Evolutionary conservation across 2,329 filamentous ascomycete genomes (phyloP), one percentile per base, ranked within the genome.

Genomic region (Conoideocrella luteorostrata): DNA sequence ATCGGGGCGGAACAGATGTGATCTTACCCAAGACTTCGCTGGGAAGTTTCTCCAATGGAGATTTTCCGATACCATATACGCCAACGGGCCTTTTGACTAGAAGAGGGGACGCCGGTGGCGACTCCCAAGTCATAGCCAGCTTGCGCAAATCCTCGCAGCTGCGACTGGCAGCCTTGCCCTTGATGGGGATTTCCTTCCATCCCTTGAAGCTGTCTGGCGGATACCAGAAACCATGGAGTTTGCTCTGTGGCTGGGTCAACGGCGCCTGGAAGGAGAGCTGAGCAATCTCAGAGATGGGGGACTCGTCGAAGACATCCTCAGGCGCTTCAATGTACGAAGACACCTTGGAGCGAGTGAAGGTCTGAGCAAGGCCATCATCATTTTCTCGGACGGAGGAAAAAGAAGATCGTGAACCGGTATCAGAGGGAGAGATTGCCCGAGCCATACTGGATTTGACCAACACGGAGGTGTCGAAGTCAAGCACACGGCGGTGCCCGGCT

Each of bases 11-110:
- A n/a, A n/a, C n/a, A 29, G n/a, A 15, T 17, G 5, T 12, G 11
- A 41, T 40, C 28, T 10, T 73, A 88, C 84, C 77, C 45, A 87
- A 74, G 50, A 89, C 69, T 64, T 89, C 85, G 41, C 75, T 70
- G 1, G 85, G 85, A 7, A 90, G 71, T 48, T 62, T 76, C 68
- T 89, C 86, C 32, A 90, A 65, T 21, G 74, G 69, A 18, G 83
- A 69, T 18, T 68, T 57, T 45, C 77, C 76, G n/a, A 70, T 63
- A 18, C 61, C 52, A 47, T 61, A 60, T 41, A 46, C 50, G 44
- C 56, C 49, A n/a, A 43, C 32, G 5, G 46, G 41, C 50, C 63
- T 64, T 49, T 60, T 56, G 47, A 61, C 51, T 41, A 57, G 50
- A 54, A 58, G 53, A 44, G 58, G 51, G 52, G 60, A 54, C 22